Evolutionary conservation across 768 basidiomycete genomes (phyloP).

Genomic region (Termitomyces sp.): DNA sequence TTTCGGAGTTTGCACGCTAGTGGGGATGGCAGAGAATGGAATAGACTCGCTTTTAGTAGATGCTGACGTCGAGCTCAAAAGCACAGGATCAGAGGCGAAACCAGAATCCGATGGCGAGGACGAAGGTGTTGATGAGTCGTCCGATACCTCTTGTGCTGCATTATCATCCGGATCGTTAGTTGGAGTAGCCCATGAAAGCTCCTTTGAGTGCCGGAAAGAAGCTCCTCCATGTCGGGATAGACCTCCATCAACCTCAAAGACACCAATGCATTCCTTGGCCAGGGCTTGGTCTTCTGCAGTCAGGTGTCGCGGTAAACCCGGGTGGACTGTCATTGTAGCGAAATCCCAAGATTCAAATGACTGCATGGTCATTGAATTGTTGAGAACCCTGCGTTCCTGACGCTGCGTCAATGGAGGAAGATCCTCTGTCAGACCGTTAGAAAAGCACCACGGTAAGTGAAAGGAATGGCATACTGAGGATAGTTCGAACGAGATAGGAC

Average conservation of each 20-base stretch:
- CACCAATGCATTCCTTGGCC: constrained; percentile 18
- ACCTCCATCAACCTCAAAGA: constrained; percentile 35
- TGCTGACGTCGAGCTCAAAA: constrained; percentile 16
- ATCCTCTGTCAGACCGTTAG: constrained; percentile 33
- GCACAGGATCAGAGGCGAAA: not conserved
- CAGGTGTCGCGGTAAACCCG: constrained; percentile 25
- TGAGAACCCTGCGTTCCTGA: constrained; percentile 59
- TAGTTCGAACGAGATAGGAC: constrained; percentile 68
- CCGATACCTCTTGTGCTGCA: constrained; percentile 3
- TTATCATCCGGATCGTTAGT: constrained; percentile 4
- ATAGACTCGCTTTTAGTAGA: constrained; percentile 9
- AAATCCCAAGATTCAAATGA: constrained; percentile 86
- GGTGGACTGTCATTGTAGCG: constrained; percentile 41
- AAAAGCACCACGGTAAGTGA: not conserved
- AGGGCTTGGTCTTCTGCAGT: constrained; percentile 20
- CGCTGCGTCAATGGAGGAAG: constrained; percentile 70
- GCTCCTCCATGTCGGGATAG: not conserved
- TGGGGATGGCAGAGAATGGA: not conserved
- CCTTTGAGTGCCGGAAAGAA: not conserved
- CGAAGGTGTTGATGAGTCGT: constrained; percentile 12
- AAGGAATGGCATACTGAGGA: constrained; percentile 47
- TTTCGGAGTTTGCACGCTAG: not conserved
- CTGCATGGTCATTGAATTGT: constrained; percentile 28
- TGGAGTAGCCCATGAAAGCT: not conserved
- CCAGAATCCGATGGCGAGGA: constrained; percentile 18